Evolutionary conservation across 73 alveolate species (phyloP).

Genomic region (Paramecium bursaria): DNA sequence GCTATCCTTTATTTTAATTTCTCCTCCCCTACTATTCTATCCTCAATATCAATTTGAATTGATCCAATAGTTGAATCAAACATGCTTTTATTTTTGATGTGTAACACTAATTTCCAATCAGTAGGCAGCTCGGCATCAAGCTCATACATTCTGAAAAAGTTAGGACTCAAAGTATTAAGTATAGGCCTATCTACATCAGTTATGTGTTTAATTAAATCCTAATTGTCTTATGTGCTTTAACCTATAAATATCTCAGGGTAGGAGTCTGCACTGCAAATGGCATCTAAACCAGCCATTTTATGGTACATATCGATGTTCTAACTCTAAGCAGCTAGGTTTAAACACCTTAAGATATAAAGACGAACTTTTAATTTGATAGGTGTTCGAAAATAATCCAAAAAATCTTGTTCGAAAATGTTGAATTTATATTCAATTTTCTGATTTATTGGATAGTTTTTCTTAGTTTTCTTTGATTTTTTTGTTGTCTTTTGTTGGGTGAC

Average conservation of each 20-base stretch:
- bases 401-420: slow-evolving; percentile 50
- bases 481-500: not conserved
- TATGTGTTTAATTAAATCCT: slow-evolving; percentile 74
- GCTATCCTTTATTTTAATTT: slow-evolving; percentile 67
- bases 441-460: slow-evolving; percentile 59
- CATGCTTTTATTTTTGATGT: slow-evolving; percentile 74
- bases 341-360: slow-evolving; percentile 81
- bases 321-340: slow-evolving; percentile 83
- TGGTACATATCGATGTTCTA: slow-evolving; percentile 76
- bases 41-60: slow-evolving; percentile 95
- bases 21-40: slow-evolving; percentile 76
- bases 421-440: slow-evolving; percentile 65
- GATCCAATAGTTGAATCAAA: slow-evolving; percentile 92
- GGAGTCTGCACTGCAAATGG: slow-evolving; percentile 89
- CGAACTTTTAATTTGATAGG: slow-evolving; percentile 76
- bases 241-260: slow-evolving; percentile 91
- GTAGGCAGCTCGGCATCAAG: slow-evolving; percentile 89
- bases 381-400: slow-evolving; percentile 44
- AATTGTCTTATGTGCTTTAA: slow-evolving; percentile 77
- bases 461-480: slow-evolving; percentile 58
- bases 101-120: slow-evolving; percentile 85
- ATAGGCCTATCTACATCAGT: slow-evolving; percentile 80
- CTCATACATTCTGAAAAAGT: slow-evolving; percentile 86
- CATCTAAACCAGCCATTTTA: slow-evolving; percentile 82
- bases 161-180: slow-evolving; percentile 81